A percentile compares a stretch with the other conserved stretches of the same genome.
Conservation (phyloP, 2,329 filamentous ascomycete genomes). For the Paecilomyces sp. region DNA sequence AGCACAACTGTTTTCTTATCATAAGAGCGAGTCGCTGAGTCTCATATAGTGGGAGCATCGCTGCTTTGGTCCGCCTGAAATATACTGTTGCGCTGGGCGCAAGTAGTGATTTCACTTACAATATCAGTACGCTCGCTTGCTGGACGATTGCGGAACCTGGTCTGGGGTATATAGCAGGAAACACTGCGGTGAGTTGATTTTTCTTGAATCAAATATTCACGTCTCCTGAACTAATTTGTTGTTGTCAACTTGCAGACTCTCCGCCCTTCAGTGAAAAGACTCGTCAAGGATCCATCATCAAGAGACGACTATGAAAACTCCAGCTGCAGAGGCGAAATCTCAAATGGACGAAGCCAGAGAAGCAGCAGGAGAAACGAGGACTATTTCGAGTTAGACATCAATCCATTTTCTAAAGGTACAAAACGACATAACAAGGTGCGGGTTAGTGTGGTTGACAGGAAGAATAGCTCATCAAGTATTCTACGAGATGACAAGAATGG, state of each 20-base stretch:
- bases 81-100: neutral
- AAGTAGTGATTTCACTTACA: neutral
- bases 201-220: neutral
- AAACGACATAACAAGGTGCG: neutral
- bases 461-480: neutral
- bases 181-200: neutral
- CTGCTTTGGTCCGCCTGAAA: neutral
- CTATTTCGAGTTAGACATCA: neutral
- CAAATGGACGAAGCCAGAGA: neutral
- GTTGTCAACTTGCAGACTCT: neutral
- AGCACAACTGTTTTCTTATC: neutral
- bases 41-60: neutral
- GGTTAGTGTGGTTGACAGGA: neutral
- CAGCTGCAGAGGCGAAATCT: neutral
- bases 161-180: neutral
- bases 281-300: neutral
- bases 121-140: neutral
- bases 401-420: neutral
- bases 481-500: neutral
- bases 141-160: neutral
- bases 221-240: neutral
- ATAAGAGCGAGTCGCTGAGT: neutral
- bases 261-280: neutral
- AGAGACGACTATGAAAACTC: neutral
- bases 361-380: neutral